Conservation (phyloP, 1,139 yeast species). For the Candida tetrigidarum region DNA sequence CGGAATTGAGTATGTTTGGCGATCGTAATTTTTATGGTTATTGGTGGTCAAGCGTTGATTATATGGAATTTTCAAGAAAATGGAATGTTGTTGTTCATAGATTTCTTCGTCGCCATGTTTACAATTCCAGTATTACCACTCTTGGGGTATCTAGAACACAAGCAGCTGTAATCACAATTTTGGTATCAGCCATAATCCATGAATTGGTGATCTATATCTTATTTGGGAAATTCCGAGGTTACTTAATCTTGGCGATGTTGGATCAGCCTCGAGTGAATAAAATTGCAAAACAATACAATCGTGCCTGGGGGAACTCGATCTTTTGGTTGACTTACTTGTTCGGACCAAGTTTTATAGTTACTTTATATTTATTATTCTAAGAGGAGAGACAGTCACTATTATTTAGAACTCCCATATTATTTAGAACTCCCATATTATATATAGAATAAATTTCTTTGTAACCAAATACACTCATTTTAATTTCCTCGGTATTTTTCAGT, state of each 20-base stretch:
- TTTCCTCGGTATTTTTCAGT: not conserved
- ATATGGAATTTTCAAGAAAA: constrained; percentile 92
- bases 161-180: constrained; percentile 82
- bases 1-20: constrained; percentile 83
- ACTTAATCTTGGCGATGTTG: constrained; percentile 82
- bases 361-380: constrained; percentile 77
- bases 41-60: constrained; percentile 96
- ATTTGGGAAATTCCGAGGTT: constrained; percentile 79
- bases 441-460: too few relatives aligned
- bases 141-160: constrained; percentile 62
- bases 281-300: constrained; percentile 53
- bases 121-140: constrained; percentile 86
- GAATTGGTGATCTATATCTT: constrained; percentile 92
- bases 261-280: constrained; percentile 70
- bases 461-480: not conserved
- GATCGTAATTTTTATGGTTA: constrained; percentile 93
- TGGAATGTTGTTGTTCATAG: constrained; percentile 98
- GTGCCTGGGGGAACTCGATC: constrained; percentile 73
- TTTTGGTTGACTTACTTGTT: constrained; percentile 93
- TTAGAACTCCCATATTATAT: too few relatives aligned
- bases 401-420: too few relatives aligned
- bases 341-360: constrained; percentile 90
- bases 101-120: constrained; percentile 88
- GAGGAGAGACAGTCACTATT: too few relatives aligned
- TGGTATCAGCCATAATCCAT: constrained; percentile 81